Evolutionary conservation across 2,329 filamentous ascomycete genomes (phyloP).

Genomic region (Fusarium pilosicola): DNA sequence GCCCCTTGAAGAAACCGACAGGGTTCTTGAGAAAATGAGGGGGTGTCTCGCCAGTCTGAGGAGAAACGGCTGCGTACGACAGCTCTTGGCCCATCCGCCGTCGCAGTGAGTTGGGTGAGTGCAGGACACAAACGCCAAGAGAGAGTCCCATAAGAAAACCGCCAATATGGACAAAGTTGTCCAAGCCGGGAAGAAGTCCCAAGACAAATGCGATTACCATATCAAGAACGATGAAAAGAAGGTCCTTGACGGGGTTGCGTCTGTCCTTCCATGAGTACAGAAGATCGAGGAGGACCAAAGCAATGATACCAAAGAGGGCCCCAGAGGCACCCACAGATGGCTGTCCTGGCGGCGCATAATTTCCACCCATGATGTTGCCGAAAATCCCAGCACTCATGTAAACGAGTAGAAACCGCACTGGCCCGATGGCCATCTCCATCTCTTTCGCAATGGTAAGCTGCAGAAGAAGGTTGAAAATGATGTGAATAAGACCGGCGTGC

Average conservation of each 20-base stretch:
- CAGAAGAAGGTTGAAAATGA: conserved; percentile 92
- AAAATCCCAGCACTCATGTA: conserved; percentile 95
- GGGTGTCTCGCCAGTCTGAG: conserved; percentile 58
- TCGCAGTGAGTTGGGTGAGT: conserved; percentile 84
- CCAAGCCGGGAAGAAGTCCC: conserved; percentile 88
- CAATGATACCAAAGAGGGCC: conserved; percentile 89
- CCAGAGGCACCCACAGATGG: conserved; percentile 91
- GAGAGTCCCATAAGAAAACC: conserved; percentile 93
- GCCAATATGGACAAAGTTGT: conserved; percentile 98
- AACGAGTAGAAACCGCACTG: conserved; percentile 86
- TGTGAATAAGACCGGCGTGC: conserved; percentile 93
- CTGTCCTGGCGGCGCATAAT: conserved; percentile 85
- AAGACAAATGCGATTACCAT: conserved; percentile 91
- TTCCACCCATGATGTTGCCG: conserved; percentile 93
- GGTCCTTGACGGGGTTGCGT: conserved; percentile 78
- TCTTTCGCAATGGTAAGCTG: conserved; percentile 91
- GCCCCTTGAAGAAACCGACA: conserved; percentile 86
- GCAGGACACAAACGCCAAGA: conserved; percentile 86
- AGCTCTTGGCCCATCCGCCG: conserved; percentile 76
- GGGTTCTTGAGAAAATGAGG: conserved; percentile 70
- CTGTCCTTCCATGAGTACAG: conserved; percentile 92
- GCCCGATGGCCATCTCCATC: conserved; percentile 91
- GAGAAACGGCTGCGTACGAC: conserved; percentile 75
- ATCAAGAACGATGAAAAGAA: conserved; percentile 88
- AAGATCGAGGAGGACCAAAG: conserved; percentile 86